Evolutionary conservation across 352 stramenopile genomes (phyloP).

Genomic region (Globisporangium solare): DNA sequence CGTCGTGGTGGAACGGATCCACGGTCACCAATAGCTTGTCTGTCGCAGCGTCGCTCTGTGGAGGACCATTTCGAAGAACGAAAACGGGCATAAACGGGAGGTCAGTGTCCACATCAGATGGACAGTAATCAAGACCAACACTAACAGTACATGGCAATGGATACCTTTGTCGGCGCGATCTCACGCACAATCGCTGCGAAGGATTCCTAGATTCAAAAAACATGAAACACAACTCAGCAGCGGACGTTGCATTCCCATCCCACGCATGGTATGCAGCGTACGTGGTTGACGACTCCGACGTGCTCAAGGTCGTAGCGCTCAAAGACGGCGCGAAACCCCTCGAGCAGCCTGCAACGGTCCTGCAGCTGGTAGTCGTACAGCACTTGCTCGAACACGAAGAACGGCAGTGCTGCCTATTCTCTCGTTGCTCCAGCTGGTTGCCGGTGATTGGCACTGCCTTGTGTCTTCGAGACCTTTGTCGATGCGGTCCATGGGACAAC

Average conservation of each 20-base stretch:
- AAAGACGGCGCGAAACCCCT: conserved; percentile 47
- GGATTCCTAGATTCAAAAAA: conserved; percentile 16
- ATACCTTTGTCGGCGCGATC: conserved; percentile 38
- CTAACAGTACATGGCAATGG: not conserved
- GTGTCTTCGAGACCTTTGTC: too few relatives aligned
- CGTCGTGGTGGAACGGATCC: conserved; percentile 64
- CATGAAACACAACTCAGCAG: not conserved
- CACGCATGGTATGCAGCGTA: conserved; percentile 2
- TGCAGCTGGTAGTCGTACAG: conserved; percentile 71
- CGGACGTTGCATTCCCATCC: too few relatives aligned
- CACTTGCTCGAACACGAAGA: conserved; percentile 60
- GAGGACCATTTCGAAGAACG: not conserved
- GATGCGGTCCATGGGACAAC: too few relatives aligned
- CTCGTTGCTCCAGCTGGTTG: too few relatives aligned
- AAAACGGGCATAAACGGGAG: too few relatives aligned
- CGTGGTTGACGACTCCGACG: conserved; percentile 53
- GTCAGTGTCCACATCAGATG: too few relatives aligned
- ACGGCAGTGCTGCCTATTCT: conserved; percentile 26
- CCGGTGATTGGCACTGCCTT: too few relatives aligned
- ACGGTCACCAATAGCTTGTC: conserved; percentile 41
- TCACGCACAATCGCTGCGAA: conserved; percentile 29
- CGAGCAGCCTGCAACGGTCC: conserved; percentile 56
- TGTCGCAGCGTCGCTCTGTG: conserved; percentile 32
- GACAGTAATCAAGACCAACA: too few relatives aligned
- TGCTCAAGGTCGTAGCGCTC: conserved; percentile 39